A percentile compares a stretch with the other conserved stretches of the same genome.
Evolutionary conservation across 306 rosid genomes (phyloP).

Genomic region (Sechiopsis laciniata): DNA sequence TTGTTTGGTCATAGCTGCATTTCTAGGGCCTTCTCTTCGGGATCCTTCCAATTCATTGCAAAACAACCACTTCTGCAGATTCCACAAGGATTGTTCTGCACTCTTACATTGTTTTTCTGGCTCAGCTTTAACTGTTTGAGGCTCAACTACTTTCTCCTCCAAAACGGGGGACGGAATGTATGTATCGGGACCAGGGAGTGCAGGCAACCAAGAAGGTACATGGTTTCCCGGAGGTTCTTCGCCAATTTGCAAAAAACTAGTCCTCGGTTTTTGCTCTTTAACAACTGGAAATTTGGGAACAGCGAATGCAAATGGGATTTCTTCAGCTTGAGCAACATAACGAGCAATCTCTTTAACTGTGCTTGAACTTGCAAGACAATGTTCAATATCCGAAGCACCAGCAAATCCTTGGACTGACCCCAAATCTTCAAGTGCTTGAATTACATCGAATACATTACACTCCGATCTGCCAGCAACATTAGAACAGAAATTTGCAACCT

Average conservation of each 20-base stretch:
- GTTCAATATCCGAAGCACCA: conserved; percentile 63
- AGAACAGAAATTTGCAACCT: conserved; percentile 51
- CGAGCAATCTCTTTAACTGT: conserved; percentile 46
- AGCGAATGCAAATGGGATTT: conserved; percentile 45
- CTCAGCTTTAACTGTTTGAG: conserved; percentile 32
- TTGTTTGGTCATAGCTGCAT: conserved; percentile 43
- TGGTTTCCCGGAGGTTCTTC: conserved; percentile 61
- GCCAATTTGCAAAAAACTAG: conserved; percentile 48
- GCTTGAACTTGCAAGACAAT: conserved; percentile 60
- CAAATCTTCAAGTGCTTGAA: conserved; percentile 75
- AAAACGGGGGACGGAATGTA: conserved; percentile 25
- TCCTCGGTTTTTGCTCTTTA: conserved; percentile 45
- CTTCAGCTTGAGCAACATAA: conserved; percentile 41
- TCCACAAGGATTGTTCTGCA: conserved; percentile 36
- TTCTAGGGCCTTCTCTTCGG: conserved; percentile 31
- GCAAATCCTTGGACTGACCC: conserved; percentile 58
- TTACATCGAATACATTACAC: conserved; percentile 54
- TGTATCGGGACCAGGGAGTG: conserved; percentile 55
- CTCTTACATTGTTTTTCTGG: conserved; percentile 44
- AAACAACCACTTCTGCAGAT: conserved; percentile 45
- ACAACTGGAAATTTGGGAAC: conserved; percentile 59
- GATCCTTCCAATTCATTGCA: conserved; percentile 45
- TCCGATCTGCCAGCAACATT: conserved; percentile 62
- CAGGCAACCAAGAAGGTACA: conserved; percentile 87
- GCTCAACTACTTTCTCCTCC: conserved; percentile 37